Evolutionary conservation across 2,329 filamentous ascomycete genomes (phyloP).

Genomic region (Chaetoscypha palmicola): DNA sequence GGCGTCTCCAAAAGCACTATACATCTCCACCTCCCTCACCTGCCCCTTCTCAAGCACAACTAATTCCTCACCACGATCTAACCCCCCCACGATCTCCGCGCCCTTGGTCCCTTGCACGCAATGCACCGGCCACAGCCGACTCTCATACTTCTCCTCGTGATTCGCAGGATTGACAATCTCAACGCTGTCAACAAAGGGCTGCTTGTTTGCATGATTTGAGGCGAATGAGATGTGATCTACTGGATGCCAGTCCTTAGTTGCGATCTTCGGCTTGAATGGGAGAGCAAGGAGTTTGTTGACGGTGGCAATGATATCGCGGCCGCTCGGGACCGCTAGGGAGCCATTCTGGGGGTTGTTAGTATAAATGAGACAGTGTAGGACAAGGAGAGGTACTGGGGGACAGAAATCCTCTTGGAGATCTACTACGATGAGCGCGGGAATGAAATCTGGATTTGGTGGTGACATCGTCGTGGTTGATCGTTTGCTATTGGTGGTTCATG

Average conservation of each 20-base stretch:
- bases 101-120: constrained; percentile 73
- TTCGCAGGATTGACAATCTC: constrained; percentile 62
- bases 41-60: constrained; percentile 70
- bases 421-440: constrained; percentile 63
- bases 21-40: constrained; percentile 76
- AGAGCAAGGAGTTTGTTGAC: constrained; percentile 70
- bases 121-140: constrained; percentile 82
- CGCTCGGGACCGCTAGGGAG: constrained; percentile 71
- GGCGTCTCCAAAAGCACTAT: constrained; percentile 81
- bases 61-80: constrained; percentile 56
- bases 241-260: constrained; percentile 93
- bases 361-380: constrained; percentile 3
- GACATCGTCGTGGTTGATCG: too few species aligned
- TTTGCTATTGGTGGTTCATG: too few species aligned
- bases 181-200: constrained; percentile 59
- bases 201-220: constrained; percentile 61
- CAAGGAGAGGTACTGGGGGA: constrained; percentile 56
- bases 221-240: constrained; percentile 81
- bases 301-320: constrained; percentile 58
- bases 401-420: constrained; percentile 96
- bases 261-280: constrained; percentile 67
- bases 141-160: constrained; percentile 53
- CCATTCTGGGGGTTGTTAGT: constrained; percentile 52
- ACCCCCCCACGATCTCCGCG: constrained; percentile 64
- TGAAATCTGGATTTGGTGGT: constrained; percentile 28